These are phyloP conservation scores for Stephanodiscus triporus DNA, from an alignment of 108 stramenopile species.

Conservation along the genomic window DNA sequence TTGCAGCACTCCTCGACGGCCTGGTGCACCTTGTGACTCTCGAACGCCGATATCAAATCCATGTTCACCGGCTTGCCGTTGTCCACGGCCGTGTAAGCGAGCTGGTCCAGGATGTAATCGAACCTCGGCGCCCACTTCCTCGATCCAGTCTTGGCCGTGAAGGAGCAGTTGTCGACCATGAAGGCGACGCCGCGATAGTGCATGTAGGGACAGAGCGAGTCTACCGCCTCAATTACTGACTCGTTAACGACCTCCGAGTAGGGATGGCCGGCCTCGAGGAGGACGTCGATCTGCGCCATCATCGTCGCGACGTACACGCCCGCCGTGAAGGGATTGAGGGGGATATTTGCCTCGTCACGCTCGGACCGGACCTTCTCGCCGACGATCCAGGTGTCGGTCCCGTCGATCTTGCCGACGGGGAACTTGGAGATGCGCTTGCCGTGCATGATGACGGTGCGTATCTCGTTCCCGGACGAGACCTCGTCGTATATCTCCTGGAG, in stretches of 20 bases:
- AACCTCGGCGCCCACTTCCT: conserved; percentile 99
- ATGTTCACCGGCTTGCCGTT: conserved; percentile 88
- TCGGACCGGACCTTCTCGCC: conserved; percentile 95
- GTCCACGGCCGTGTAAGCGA: conserved; percentile 97
- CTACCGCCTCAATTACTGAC: conserved; percentile 98
- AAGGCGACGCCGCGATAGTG: conserved; percentile 98
- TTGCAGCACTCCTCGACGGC: conserved; percentile 96
- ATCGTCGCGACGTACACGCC: conserved; percentile 98
- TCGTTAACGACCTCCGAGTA: conserved; percentile 99
- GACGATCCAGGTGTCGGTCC: conserved; percentile 95
- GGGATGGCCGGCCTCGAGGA: conserved; percentile 94
- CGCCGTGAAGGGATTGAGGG: conserved; percentile 97
- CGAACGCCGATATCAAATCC: conserved; percentile 87
- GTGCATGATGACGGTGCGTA: conserved; percentile 98
- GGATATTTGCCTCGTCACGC: conserved; percentile 96
- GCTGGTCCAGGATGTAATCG: conserved; percentile 98
- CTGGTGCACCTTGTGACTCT: conserved; percentile 91
- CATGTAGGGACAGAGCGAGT: conserved; percentile 98
- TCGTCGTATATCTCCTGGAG: conserved; percentile 99
- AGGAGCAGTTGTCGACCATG: conserved; percentile 99
- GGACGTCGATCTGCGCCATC: conserved; percentile 99
- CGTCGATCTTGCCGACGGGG: conserved; percentile 98
- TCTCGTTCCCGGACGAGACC: conserved; percentile 96
- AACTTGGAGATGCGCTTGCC: conserved; percentile 88
- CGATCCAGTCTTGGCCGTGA: conserved; percentile 97